Percentiles rank a stretch among this genome's conserved stretches.
Evolutionary conservation across 163 green algal species (phyloP).

Genomic region (Trebouxia gelatinosa): DNA sequence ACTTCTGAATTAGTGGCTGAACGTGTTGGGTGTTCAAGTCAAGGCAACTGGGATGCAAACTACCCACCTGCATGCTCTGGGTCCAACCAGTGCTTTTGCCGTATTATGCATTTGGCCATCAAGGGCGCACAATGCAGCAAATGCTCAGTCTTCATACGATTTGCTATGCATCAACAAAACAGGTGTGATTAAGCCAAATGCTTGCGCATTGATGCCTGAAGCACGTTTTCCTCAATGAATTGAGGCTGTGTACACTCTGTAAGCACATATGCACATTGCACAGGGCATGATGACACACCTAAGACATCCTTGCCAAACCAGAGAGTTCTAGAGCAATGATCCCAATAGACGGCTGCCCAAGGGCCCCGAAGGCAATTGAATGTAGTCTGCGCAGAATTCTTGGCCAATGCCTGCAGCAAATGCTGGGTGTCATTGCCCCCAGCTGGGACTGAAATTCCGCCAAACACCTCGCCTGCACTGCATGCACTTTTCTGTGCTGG

Average conservation of each 20-base stretch:
- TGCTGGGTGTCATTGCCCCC: slow-evolving; percentile 49
- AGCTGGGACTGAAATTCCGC: slow-evolving; percentile 50
- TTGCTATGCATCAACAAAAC: not conserved
- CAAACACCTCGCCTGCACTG: slow-evolving; percentile 70
- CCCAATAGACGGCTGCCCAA: slow-evolving; percentile 79
- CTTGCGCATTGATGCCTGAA: too few species aligned
- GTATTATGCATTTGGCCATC: not conserved
- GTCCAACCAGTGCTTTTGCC: not conserved
- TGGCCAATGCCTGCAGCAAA: slow-evolving; percentile 40
- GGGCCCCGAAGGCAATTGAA: slow-evolving; percentile 67
- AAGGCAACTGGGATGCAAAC: too few species aligned
- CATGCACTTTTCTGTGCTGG: too few species aligned
- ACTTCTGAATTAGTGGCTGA: not conserved
- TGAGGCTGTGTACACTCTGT: not conserved
- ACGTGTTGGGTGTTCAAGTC: too few species aligned
- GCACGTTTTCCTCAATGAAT: too few species aligned
- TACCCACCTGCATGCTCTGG: not conserved
- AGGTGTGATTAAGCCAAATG: not conserved
- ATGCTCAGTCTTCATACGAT: not conserved
- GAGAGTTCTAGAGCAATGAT: slow-evolving; percentile 48
- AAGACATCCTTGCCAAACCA: slow-evolving; percentile 79
- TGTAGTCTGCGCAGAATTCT: not conserved
- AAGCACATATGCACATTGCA: not conserved
- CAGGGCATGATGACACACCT: slow-evolving; percentile 41
- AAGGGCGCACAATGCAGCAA: not conserved